These are phyloP conservation scores for Amanita subjunquillea DNA, from an alignment of 768 basidiomycete species.

Conservation along the genomic window DNA sequence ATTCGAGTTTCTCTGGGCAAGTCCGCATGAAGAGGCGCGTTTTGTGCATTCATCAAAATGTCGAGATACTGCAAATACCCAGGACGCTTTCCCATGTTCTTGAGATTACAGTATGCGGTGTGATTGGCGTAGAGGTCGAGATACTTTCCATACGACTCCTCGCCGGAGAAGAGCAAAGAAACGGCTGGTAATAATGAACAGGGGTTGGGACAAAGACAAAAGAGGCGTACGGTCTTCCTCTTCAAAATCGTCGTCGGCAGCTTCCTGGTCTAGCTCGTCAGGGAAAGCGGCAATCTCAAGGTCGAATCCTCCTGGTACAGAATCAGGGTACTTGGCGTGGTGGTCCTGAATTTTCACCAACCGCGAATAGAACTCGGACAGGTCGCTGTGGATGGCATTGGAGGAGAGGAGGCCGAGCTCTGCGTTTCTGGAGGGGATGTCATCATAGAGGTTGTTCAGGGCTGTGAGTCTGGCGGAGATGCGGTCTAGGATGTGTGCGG, in stretches of 20 bases:
- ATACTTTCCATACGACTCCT: conserved; percentile 92
- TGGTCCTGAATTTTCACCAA: conserved; percentile 95
- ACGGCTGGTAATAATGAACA: conserved; percentile 38
- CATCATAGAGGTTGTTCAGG: conserved; percentile 67
- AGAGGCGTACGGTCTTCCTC: conserved; percentile 75
- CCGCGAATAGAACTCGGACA: conserved; percentile 93
- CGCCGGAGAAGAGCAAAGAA: conserved; percentile 86
- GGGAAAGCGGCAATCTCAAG: conserved; percentile 74
- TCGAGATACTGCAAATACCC: conserved; percentile 94
- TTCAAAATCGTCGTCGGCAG: conserved; percentile 61
- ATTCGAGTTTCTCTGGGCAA: conserved; percentile 56
- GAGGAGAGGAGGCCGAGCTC: conserved; percentile 59
- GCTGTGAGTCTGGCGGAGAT: conserved; percentile 59
- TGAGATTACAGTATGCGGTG: conserved; percentile 81
- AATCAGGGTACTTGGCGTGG: conserved; percentile 92
- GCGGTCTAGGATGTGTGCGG: conserved; percentile 81
- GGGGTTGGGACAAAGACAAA: conserved; percentile 5
- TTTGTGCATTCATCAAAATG: conserved; percentile 58
- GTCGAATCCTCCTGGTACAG: conserved; percentile 72
- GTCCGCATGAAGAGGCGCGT: conserved; percentile 53
- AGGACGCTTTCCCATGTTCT: conserved; percentile 71
- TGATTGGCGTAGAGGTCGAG: conserved; percentile 89
- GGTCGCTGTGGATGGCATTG: conserved; percentile 51
- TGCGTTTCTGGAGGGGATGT: conserved; percentile 59
- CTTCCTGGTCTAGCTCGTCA: conserved; percentile 66